These are phyloP conservation scores for Taphrina wiesneri DNA, from an alignment of 1,139 yeast genomes.

Conservation along the genomic window DNA sequence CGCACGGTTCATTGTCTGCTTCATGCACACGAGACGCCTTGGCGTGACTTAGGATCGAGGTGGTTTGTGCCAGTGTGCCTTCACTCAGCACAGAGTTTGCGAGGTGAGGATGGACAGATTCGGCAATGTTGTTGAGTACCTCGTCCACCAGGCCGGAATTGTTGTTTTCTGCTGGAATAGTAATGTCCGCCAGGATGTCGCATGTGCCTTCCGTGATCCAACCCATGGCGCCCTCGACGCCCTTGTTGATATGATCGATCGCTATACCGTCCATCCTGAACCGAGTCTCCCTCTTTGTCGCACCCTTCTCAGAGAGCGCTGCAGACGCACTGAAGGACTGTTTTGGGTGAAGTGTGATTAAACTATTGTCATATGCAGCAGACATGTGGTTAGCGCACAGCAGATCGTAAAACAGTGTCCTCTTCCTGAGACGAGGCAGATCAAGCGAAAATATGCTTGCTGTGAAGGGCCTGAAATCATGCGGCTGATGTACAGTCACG, in stretches of 20 bases:
- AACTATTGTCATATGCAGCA: slow-evolving; percentile 89
- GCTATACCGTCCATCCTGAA: slow-evolving; percentile 80
- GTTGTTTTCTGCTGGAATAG: slow-evolving; percentile 66
- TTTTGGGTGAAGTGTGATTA: slow-evolving; percentile 84
- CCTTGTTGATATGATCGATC: slow-evolving; percentile 85
- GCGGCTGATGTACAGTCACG: slow-evolving; percentile 79
- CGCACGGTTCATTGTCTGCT: slow-evolving; percentile 44
- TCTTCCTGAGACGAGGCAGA: slow-evolving; percentile 73
- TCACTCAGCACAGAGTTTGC: slow-evolving; percentile 19
- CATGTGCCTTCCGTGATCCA: slow-evolving; percentile 93
- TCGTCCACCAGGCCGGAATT: slow-evolving; percentile 50
- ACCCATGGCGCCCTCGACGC: slow-evolving; percentile 91
- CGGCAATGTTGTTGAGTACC: slow-evolving; percentile 50
- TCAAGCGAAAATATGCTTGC: slow-evolving; percentile 86
- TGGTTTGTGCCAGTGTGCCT: slow-evolving; percentile 17
- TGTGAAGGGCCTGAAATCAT: slow-evolving; percentile 75
- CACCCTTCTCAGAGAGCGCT: slow-evolving; percentile 38
- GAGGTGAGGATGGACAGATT: slow-evolving; percentile 35
- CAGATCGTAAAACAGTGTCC: slow-evolving; percentile 88
- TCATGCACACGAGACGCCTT: background rate
- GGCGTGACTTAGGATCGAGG: background rate
- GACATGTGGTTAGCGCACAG: slow-evolving; percentile 80
- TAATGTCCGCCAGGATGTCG: slow-evolving; percentile 87
- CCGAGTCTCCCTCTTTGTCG: slow-evolving; percentile 71
- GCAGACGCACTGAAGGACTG: slow-evolving; percentile 47